Percentiles rank a stretch among this genome's conserved stretches.
Conservation (phyloP, 768 basidiomycete genomes). For the Mycena alexandri region DNA sequence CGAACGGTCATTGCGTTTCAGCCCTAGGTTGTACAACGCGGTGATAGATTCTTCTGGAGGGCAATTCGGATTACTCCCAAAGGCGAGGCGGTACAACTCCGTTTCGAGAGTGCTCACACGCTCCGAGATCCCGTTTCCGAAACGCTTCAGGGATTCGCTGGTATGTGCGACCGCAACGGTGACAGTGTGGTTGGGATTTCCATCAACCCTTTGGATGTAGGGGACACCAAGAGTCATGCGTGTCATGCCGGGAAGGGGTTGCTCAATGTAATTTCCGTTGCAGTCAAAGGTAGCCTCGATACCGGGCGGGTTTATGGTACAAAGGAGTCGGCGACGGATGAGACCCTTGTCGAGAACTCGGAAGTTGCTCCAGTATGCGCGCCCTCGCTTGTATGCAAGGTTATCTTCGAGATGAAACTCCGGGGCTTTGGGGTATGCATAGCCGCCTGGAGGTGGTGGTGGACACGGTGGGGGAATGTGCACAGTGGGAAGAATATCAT, state of each 20-base stretch:
- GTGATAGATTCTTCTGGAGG: background rate
- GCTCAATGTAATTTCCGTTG: background rate
- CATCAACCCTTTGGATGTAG: slow-evolving; percentile 1
- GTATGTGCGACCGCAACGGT: background rate
- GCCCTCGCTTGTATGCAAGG: too few relatives aligned
- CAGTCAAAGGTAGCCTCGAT: background rate
- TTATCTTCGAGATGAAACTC: too few relatives aligned
- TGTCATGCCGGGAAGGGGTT: slow-evolving; percentile 5
- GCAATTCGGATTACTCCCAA: slow-evolving; percentile 3
- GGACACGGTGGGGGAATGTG: too few relatives aligned
- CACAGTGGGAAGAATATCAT: too few relatives aligned
- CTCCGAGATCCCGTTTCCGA: background rate
- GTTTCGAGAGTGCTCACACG: background rate
- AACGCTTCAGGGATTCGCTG: background rate
- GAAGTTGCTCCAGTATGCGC: too few relatives aligned
- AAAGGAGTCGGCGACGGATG: background rate
- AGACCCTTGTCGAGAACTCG: background rate
- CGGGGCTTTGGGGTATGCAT: too few relatives aligned
- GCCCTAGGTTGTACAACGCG: background rate
- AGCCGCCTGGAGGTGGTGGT: too few relatives aligned
- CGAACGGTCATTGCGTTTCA: slow-evolving; percentile 7
- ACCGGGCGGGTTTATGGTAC: slow-evolving; percentile 8
- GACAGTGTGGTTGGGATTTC: background rate
- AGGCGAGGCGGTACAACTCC: background rate
- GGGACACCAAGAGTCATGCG: background rate